Percentiles rank a stretch among this genome's conserved stretches.
These are phyloP conservation scores for Trichophyton schoenleinii DNA, from an alignment of 2,329 filamentous ascomycete genomes.

Conservation along the genomic window DNA sequence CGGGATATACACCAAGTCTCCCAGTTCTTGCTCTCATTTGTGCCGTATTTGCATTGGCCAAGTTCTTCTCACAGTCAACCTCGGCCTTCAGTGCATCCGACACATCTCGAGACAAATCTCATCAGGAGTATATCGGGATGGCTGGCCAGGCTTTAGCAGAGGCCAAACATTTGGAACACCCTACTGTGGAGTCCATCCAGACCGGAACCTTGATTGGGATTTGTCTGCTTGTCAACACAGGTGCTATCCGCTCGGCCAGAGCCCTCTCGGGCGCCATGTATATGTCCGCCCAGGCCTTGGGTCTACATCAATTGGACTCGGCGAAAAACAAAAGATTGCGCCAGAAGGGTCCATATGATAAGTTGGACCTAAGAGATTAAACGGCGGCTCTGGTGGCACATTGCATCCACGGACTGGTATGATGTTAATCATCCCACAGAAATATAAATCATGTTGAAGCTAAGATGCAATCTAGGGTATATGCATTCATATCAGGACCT, in stretches of 20 bases:
- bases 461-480: constrained; percentile 19
- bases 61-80: constrained; percentile 23
- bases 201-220: constrained; percentile 12
- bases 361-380: constrained; percentile 25
- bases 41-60: constrained; percentile 23
- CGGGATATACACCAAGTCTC: constrained; percentile 11
- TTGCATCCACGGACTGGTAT: constrained; percentile 34
- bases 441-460: neutral
- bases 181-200: constrained; percentile 24
- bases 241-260: constrained; percentile 3
- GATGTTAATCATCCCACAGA: neutral
- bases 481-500: constrained; percentile 31
- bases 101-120: constrained; percentile 13
- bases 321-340: constrained; percentile 6
- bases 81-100: constrained; percentile 9
- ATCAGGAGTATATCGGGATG: constrained; percentile 20
- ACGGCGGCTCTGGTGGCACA: constrained; percentile 34
- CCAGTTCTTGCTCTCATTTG: constrained; percentile 12
- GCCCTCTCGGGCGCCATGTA: constrained; percentile 5
- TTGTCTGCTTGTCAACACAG: constrained; percentile 4
- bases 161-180: constrained; percentile 22
- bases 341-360: constrained; percentile 11
- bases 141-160: constrained; percentile 20
- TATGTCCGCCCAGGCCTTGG: constrained; percentile 4
- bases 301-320: constrained; percentile 5